Evolutionary conservation across 768 basidiomycete genomes (phyloP).

Genomic region (Heimioporus sp.): DNA sequence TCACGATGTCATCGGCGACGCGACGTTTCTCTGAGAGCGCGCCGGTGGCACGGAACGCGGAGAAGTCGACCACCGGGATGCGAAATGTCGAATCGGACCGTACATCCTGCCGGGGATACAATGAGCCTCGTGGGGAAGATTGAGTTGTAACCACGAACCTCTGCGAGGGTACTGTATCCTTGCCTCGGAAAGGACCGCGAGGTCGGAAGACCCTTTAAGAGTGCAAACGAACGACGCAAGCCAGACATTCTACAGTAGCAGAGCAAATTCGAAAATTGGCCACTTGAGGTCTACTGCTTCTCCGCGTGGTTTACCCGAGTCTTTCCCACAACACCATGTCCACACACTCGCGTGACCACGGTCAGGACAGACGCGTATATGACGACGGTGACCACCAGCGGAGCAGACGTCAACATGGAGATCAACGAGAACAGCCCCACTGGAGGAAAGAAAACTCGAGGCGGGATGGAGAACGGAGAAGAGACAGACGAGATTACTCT

Average conservation of each 20-base stretch:
- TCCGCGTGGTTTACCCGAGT: no score
- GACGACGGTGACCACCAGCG: conserved; percentile 10
- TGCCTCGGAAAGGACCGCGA: conserved; percentile 6
- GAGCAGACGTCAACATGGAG: conserved; percentile 5
- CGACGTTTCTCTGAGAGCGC: conserved; percentile 54
- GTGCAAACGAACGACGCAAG: conserved; percentile 13
- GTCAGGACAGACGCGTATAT: conserved; percentile 12
- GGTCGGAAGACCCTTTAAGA: conserved; percentile 1
- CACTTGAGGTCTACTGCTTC: no score
- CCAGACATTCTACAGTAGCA: conserved; percentile 4
- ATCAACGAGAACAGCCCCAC: conserved; percentile 8
- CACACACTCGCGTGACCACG: conserved; percentile 13
- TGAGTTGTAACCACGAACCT: conserved; percentile 12
- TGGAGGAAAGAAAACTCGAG: conserved; percentile 13
- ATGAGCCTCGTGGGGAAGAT: conserved; percentile 2
- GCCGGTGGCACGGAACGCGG: conserved; percentile 55
- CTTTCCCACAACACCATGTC: conserved; percentile 24
- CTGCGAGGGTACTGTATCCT: conserved; percentile 23
- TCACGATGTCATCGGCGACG: conserved; percentile 65
- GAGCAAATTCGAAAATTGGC: no score
- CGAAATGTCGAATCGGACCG: conserved; percentile 43
- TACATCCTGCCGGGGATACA: conserved; percentile 25
- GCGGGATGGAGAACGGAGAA: conserved; percentile 23
- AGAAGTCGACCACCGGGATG: conserved; percentile 81
- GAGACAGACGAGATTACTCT: conserved; percentile 14